phyloP scores from a whole-genome alignment of 2,329 filamentous ascomycete species.

The Achaetomium macrosporum region DNA sequence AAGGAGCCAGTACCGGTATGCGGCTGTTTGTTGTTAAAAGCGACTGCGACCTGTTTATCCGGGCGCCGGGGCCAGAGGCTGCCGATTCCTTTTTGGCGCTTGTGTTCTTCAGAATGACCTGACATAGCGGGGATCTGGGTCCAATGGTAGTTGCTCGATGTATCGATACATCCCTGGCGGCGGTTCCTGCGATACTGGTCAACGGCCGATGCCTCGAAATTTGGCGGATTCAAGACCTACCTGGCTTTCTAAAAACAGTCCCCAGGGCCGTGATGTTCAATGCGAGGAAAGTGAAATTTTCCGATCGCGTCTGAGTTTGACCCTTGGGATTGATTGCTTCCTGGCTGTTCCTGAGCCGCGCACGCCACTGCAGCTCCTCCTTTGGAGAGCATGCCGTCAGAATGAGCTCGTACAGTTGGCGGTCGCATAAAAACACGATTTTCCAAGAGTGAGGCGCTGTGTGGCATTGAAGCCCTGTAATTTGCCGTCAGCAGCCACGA shows the following conservation, averaged over 20 bases:
- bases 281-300: conserved; percentile 57
- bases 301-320: conserved; percentile 39
- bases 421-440: conserved; percentile 70
- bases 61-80: conserved; percentile 30
- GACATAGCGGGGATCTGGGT: conserved; percentile 59
- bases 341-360: conserved; percentile 49
- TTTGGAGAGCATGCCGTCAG: conserved; percentile 77
- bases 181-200: conserved; percentile 41
- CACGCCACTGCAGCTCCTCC: conserved; percentile 77
- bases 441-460: conserved; percentile 90
- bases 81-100: conserved; percentile 56
- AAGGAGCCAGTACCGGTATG: conserved; percentile 65
- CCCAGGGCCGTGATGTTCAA: conserved; percentile 70
- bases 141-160: conserved; percentile 72
- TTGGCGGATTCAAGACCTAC: conserved; percentile 33
- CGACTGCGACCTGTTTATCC: conserved; percentile 73
- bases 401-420: conserved; percentile 76
- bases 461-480: conserved; percentile 77
- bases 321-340: conserved; percentile 45
- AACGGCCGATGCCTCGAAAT: not conserved
- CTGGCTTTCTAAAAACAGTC: conserved; percentile 66
- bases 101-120: conserved; percentile 85
- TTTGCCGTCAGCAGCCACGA: not conserved
- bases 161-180: conserved; percentile 67
- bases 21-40: conserved; percentile 61